Evolutionary conservation across 805 yeast species (phyloP), one percentile per base, ranked within the genome.

Genomic region (Ogataea saltuana): DNA sequence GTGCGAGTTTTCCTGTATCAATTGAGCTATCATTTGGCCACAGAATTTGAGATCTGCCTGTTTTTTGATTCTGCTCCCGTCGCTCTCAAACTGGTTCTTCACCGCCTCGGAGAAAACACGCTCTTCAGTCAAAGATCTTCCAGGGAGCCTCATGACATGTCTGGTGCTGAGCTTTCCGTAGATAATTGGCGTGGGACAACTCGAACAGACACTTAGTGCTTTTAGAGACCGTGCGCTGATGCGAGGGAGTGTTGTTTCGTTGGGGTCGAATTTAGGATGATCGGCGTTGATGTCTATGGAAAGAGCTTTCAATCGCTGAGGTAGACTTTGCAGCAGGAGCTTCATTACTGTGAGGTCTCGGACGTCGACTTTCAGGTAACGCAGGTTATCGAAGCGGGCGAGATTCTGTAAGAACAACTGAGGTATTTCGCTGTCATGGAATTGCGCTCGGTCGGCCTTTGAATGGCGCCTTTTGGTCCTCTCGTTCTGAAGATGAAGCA

Each of bases 281-380:
- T 38, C 19, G 15, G 39, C 35, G 23, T 49, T 49, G 37, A 49
- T 39, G 35, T 49, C 49, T 25, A 49, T 45, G 4, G 46, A 35
- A 6, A 55, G 38, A 8, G 50, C 56, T 39, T 51, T 51, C 31
- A 55, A 28, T 9, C 41, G 43, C 11, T 16, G 13, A 2, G 59
- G 58, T 3, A 47, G 46, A 17, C 33, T 44, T 35, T 42, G 44
- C 20, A 52, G 19, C 15, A 48, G 26, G 8, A 17, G 7, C 17
- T 23, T 30, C 20, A 55, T 29, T 16, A 43, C 37, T 6, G 25
- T 18, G 6, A 45, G 28, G 23, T 47, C 47, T 7, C 30, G 35
- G 22, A 53, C 38, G 28, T 51, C 51, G 15, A 55, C 45, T 23
- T 47, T 50, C 19, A 55, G 41, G 33, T 41, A 49, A 18, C 51